Conservation (phyloP, 495 filamentous ascomycete genomes). For the Lophiotrema nucula region DNA sequence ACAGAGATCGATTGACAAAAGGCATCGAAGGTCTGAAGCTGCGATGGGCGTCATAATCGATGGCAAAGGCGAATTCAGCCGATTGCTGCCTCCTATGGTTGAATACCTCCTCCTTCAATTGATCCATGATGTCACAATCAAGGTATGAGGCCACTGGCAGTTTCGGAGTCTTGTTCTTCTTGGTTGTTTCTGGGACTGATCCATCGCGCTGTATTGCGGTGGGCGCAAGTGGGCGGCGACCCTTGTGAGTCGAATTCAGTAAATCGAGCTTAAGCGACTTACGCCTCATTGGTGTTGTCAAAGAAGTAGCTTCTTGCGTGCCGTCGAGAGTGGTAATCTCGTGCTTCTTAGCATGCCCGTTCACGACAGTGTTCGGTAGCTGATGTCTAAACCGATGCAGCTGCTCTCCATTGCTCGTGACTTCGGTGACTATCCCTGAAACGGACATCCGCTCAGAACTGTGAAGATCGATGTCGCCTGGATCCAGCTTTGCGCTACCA, state of each 20-base stretch:
- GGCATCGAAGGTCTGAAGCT: conserved; percentile 22
- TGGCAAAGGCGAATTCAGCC: conserved; percentile 9
- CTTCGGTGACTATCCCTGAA: neutral
- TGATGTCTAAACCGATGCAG: conserved; percentile 15
- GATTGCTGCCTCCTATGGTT: conserved; percentile 6
- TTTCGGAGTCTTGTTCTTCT: neutral
- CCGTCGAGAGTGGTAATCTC: conserved; percentile 11
- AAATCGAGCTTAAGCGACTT: neutral
- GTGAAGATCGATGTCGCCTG: neutral
- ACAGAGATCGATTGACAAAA: conserved; percentile 73
- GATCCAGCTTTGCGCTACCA: neutral
- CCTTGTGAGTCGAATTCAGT: neutral
- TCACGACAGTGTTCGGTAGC: neutral
- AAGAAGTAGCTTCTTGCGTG: neutral
- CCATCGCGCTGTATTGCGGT: neutral
- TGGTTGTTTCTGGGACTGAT: neutral
- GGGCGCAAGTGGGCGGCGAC: neutral
- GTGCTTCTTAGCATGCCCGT: neutral
- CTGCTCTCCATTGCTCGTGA: conserved; percentile 11
- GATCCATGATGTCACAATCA: conserved; percentile 23
- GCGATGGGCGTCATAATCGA: conserved; percentile 26
- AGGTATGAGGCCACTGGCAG: conserved; percentile 39
- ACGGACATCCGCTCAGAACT: neutral
- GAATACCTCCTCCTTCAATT: conserved; percentile 17
- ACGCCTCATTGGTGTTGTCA: conserved; percentile 3